These are phyloP conservation scores for Sphagnurus paluster DNA, from an alignment of 1,284 basidiomycete species.

Conservation along the genomic window DNA sequence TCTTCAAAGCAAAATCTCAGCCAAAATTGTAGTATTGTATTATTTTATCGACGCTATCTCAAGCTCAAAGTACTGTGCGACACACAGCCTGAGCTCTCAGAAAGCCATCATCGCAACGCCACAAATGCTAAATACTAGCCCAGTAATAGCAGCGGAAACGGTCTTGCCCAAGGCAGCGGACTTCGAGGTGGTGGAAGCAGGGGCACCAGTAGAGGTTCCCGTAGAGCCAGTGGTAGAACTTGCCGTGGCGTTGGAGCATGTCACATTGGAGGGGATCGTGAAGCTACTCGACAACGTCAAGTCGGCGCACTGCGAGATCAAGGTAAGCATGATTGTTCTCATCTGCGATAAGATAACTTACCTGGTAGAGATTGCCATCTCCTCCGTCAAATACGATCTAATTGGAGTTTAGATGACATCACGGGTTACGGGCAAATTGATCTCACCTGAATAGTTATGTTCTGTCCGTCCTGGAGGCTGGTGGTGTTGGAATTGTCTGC, in stretches of 20 bases:
- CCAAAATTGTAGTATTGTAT: too few relatives aligned
- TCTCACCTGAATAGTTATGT: conserved; percentile 57
- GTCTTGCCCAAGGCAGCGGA: conserved; percentile 1
- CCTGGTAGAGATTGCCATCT: conserved; percentile 68
- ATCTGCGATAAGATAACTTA: not conserved
- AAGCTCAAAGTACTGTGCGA: too few relatives aligned
- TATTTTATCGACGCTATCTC: too few relatives aligned
- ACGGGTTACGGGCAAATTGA: not conserved
- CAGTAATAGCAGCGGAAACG: conserved; percentile 2
- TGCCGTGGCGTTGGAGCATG: conserved; percentile 35
- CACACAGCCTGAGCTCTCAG: too few relatives aligned
- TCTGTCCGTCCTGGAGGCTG: conserved; percentile 52
- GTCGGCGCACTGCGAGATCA: conserved; percentile 60
- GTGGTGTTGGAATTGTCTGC: conserved; percentile 51
- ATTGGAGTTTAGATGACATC: not conserved
- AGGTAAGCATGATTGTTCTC: not conserved
- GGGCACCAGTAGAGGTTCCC: conserved; percentile 3
- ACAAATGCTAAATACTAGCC: conserved; percentile 4
- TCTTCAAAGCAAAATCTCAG: too few relatives aligned
- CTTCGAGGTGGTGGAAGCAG: conserved; percentile 6
- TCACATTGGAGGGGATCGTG: conserved; percentile 31
- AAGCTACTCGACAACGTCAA: conserved; percentile 58
- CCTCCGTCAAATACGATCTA: conserved; percentile 60
- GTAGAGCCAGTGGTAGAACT: conserved; percentile 5
- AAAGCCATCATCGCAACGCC: conserved; percentile 1